Conservation (phyloP, 139 green algal species). For the Edaphochlamys debaryana region DNA sequence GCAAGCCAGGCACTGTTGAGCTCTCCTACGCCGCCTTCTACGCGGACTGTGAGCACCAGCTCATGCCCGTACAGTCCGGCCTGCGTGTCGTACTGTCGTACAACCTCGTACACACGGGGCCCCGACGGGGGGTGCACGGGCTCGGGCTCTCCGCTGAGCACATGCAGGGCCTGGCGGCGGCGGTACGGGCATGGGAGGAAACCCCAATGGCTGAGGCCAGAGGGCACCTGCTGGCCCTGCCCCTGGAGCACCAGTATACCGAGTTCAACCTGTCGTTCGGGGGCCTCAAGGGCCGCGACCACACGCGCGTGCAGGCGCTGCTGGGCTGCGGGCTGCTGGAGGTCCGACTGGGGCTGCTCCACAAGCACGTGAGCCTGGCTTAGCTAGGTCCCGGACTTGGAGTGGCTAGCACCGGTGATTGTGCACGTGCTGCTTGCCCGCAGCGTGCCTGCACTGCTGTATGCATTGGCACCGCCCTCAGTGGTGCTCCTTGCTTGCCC, state of each 20-base stretch:
- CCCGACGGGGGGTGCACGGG: too few species aligned
- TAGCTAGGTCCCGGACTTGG: too few species aligned
- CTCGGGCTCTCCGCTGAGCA: too few species aligned
- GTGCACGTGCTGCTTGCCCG: too few species aligned
- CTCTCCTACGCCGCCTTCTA: neutral
- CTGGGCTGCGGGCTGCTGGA: neutral
- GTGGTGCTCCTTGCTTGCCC: too few species aligned
- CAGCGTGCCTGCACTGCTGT: too few species aligned
- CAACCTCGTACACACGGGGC: too few species aligned
- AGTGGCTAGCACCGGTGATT: too few species aligned
- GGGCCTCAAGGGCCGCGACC: slow-evolving; percentile 24
- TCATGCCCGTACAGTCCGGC: neutral
- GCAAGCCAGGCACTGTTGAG: too few species aligned
- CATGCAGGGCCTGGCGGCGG: too few species aligned
- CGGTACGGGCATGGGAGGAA: neutral
- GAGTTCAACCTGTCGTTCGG: slow-evolving; percentile 32
- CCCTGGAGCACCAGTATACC: slow-evolving; percentile 27
- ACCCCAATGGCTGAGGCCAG: too few species aligned
- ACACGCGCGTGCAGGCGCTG: neutral
- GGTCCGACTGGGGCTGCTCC: slow-evolving; percentile 42
- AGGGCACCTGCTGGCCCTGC: neutral
- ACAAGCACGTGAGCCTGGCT: neutral
- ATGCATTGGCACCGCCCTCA: too few species aligned
- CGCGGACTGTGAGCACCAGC: neutral
- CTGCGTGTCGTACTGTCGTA: neutral